Percentiles rank a stretch among this genome's conserved stretches.
Conservation (phyloP, 768 basidiomycete species). For the Serpula lacrymans region DNA sequence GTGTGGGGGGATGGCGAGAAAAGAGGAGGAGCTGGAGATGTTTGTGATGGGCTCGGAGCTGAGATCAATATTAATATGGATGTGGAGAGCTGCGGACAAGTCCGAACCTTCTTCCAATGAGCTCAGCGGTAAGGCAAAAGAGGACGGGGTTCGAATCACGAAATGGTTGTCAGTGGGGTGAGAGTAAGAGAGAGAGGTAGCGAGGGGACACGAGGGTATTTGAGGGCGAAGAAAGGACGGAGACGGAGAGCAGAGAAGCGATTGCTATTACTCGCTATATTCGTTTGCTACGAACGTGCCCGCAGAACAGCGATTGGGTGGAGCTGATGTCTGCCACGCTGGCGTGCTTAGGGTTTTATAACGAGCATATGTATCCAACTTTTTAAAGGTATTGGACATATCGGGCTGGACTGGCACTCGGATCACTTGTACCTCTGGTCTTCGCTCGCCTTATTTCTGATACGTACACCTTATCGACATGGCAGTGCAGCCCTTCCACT, state of each 20-base stretch:
- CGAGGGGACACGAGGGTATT: background rate
- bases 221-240: constrained; percentile 10
- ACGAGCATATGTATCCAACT: constrained; percentile 16
- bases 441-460: constrained; percentile 20
- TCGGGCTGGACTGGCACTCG: constrained; percentile 20
- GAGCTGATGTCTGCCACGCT: constrained; percentile 7
- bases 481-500: constrained; percentile 11
- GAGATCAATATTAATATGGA: constrained; percentile 34
- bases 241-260: constrained; percentile 11
- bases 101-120: constrained; percentile 29
- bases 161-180: too few species aligned
- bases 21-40: constrained; percentile 44
- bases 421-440: constrained; percentile 9
- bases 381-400: constrained; percentile 24
- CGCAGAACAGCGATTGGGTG: constrained; percentile 25
- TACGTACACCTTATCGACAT: constrained; percentile 11
- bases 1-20: constrained; percentile 62
- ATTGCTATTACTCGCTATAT: constrained; percentile 16
- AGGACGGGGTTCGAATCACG: too few species aligned
- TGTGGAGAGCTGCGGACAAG: constrained; percentile 30
- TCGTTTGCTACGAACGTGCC: constrained; percentile 28
- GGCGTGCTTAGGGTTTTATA: constrained; percentile 22
- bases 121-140: too few species aligned
- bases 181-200: too few species aligned
- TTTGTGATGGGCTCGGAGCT: constrained; percentile 48